Conservation (phyloP, 306 rosid genomes). For the Abrus pulchellus region DNA sequence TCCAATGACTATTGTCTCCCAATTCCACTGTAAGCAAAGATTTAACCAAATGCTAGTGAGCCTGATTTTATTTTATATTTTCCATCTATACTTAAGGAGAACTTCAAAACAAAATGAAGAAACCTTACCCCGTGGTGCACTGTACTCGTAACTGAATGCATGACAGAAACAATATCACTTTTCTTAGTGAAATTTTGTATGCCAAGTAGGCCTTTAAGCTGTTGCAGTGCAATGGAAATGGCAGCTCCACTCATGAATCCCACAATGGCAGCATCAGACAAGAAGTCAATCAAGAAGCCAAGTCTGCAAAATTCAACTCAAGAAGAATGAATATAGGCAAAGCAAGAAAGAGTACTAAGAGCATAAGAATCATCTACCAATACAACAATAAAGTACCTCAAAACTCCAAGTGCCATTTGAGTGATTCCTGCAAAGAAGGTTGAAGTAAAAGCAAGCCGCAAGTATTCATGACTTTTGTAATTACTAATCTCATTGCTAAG, state of each 20-base stretch:
- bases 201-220: conserved; percentile 90
- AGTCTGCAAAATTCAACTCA: conserved; percentile 60
- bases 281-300: conserved; percentile 89
- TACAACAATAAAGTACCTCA: conserved; percentile 52
- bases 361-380: background rate
- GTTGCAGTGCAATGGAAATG: conserved; percentile 84
- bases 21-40: conserved; percentile 82
- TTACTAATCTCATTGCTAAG: conserved; percentile 55
- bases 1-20: conserved; percentile 81
- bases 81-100: conserved; percentile 1
- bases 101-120: background rate
- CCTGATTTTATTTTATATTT: background rate
- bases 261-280: conserved; percentile 90
- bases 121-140: conserved; percentile 76
- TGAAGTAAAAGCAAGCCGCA: conserved; percentile 75
- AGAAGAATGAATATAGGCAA: background rate
- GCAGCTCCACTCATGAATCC: conserved; percentile 98
- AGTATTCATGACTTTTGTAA: conserved; percentile 40
- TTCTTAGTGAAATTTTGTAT: conserved; percentile 70
- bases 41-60: conserved; percentile 23
- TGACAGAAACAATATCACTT: conserved; percentile 76
- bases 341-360: background rate
- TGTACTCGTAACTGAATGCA: conserved; percentile 63
- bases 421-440: conserved; percentile 89
- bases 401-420: conserved; percentile 70